phyloP scores from a whole-genome alignment of 1,284 basidiomycete genomes.

The Rhodotorula sp. region DNA sequence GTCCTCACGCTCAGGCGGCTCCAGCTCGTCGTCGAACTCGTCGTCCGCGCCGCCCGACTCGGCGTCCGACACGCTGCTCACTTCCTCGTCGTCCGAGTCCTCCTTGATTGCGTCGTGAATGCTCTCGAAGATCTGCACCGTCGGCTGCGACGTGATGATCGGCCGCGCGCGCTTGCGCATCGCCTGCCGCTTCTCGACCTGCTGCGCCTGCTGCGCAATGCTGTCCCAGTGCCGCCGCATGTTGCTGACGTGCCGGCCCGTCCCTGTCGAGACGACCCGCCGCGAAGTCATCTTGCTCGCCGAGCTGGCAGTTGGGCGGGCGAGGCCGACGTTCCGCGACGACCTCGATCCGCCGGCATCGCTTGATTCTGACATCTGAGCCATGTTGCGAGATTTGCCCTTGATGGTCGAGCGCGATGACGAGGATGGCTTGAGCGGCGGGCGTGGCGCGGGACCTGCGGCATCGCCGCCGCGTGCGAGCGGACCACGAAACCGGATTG shows the following conservation, averaged over 20 bases:
- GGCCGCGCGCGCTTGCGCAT: conserved; percentile 81
- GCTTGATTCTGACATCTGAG: conserved; percentile 16
- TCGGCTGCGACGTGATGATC: conserved; percentile 83
- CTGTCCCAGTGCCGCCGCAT: conserved; percentile 11
- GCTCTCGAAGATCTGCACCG: conserved; percentile 86
- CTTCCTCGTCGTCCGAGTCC: conserved; percentile 60
- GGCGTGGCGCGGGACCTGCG: neutral
- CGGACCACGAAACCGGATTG: neutral
- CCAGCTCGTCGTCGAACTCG: conserved; percentile 86
- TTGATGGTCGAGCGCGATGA: conserved; percentile 34
- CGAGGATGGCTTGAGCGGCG: conserved; percentile 4
- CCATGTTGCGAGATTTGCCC: conserved; percentile 2
- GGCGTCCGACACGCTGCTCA: conserved; percentile 24
- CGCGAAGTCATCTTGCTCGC: conserved; percentile 24
- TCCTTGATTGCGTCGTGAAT: conserved; percentile 90
- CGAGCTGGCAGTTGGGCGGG: conserved; percentile 32
- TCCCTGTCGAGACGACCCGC: conserved; percentile 20
- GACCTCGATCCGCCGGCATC: neutral
- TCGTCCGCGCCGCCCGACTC: conserved; percentile 65
- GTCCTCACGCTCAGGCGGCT: conserved; percentile 55
- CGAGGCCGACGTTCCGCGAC: neutral
- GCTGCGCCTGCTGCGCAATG: conserved; percentile 4
- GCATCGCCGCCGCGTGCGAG: neutral
- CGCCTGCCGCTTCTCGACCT: conserved; percentile 6
- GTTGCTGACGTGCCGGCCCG: conserved; percentile 9